Conservation (phyloP, 164 flowering plant species). For the Amborella trichopoda region DNA sequence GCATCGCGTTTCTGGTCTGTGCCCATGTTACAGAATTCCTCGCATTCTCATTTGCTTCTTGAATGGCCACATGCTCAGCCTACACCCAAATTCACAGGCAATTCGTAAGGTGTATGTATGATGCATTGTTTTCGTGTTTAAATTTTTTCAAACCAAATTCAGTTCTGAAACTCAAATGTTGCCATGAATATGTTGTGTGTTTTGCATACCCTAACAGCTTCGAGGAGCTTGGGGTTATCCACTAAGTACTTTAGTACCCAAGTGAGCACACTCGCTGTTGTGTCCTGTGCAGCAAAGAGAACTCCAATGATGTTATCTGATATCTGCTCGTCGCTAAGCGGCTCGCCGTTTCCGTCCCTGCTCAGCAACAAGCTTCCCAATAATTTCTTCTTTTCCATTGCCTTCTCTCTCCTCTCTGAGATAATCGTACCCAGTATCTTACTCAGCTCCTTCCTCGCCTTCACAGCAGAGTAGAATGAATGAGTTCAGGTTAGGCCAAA, state of each 20-base stretch:
- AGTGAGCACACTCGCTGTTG: constrained; percentile 86
- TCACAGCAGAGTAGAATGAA: not conserved
- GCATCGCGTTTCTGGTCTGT: constrained; percentile 77
- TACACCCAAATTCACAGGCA: too few relatives aligned
- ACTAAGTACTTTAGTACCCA: constrained; percentile 88
- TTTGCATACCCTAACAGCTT: constrained; percentile 55
- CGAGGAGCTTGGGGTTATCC: constrained; percentile 62
- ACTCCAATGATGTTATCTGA: constrained; percentile 88
- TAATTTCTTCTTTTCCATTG: constrained; percentile 28
- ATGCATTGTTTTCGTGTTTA: too few relatives aligned
- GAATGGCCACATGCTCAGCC: constrained; percentile 62
- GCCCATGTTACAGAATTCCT: constrained; percentile 39
- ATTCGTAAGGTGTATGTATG: too few relatives aligned
- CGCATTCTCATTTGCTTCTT: constrained; percentile 21
- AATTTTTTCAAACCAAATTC: too few relatives aligned
- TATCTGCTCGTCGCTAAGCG: constrained; percentile 46
- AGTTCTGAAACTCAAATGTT: not conserved
- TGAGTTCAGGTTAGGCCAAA: not conserved
- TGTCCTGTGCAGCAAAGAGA: constrained; percentile 88
- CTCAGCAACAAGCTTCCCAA: constrained; percentile 41
- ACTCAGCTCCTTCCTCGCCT: constrained; percentile 71
- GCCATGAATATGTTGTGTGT: not conserved
- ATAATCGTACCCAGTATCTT: constrained; percentile 42
- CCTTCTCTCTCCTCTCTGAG: constrained; percentile 42
- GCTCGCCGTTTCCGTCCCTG: constrained; percentile 35